Evolutionary conservation across 2,329 filamentous ascomycete genomes (phyloP).

Genomic region (Sclerotinia glacialis): DNA sequence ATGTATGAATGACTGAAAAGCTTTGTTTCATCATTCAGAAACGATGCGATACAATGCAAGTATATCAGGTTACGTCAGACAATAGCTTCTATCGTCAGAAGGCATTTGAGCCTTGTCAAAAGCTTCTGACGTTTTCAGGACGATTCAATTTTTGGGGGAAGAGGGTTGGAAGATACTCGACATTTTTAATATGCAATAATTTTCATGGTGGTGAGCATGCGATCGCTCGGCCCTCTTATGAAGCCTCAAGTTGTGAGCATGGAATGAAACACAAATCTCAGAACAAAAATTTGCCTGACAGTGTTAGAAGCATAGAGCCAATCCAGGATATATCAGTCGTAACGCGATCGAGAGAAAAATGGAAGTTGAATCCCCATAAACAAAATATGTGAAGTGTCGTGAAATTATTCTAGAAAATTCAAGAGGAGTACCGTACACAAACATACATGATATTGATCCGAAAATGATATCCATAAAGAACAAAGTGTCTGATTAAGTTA

Average conservation of each 20-base stretch:
- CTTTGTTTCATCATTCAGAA: too few relatives aligned
- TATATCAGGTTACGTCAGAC: too few relatives aligned
- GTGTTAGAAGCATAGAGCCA: too few relatives aligned
- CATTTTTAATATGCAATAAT: not conserved
- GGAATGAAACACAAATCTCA: too few relatives aligned
- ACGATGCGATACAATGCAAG: too few relatives aligned
- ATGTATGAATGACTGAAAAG: too few relatives aligned
- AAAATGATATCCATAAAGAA: fast-evolving
- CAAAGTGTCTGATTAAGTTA: not conserved
- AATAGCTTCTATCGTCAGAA: too few relatives aligned
- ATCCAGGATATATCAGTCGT: too few relatives aligned
- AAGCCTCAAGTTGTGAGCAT: not conserved
- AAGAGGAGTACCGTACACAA: not conserved
- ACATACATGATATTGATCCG: not conserved
- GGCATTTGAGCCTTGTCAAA: too few relatives aligned
- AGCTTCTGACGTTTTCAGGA: not conserved
- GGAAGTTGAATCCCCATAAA: not conserved
- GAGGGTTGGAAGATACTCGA: too few relatives aligned
- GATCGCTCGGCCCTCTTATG: not conserved
- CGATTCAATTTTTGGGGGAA: not conserved
- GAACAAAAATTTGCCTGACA: too few relatives aligned
- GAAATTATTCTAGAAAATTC: not conserved
- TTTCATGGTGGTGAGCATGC: too few relatives aligned
- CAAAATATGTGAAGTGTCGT: not conserved
- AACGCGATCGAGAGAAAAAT: not conserved